Evolutionary conservation across 768 basidiomycete genomes (phyloP).

Genomic region (Rhodotorula graminis): DNA sequence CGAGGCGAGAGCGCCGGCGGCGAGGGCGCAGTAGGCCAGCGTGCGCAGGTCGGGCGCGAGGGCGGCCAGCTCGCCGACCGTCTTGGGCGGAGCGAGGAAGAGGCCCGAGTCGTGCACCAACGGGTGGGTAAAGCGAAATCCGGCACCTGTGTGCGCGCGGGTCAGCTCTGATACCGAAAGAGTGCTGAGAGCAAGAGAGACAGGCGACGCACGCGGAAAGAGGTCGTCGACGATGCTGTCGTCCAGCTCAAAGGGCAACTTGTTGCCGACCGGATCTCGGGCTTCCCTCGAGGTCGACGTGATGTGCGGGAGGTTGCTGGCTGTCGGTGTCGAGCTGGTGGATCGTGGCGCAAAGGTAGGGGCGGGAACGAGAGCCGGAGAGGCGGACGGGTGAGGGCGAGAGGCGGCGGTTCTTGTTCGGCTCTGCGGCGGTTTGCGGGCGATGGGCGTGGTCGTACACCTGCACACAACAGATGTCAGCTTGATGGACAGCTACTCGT

Average conservation of each 20-base stretch:
- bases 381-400: too few species aligned
- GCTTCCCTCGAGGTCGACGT: too few species aligned
- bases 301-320: too few species aligned
- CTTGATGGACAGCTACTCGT: too few species aligned
- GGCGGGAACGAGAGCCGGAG: not conserved
- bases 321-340: too few species aligned
- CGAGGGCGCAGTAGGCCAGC: not conserved
- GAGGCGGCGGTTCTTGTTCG: not conserved
- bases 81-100: not conserved
- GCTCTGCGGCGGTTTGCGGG: not conserved
- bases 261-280: too few species aligned
- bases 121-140: not conserved
- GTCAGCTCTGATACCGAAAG: not conserved
- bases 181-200: not conserved
- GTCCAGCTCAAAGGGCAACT: not conserved
- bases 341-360: not conserved
- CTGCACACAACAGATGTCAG: not conserved
- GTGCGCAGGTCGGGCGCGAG: not conserved
- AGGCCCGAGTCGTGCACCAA: not conserved
- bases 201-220: not conserved
- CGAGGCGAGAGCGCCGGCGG: not conserved
- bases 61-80: not conserved
- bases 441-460: not conserved
- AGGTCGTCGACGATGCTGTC: not conserved
- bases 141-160: not conserved